Conservation (phyloP, 768 basidiomycete species). For the Tricholomella constricta region DNA sequence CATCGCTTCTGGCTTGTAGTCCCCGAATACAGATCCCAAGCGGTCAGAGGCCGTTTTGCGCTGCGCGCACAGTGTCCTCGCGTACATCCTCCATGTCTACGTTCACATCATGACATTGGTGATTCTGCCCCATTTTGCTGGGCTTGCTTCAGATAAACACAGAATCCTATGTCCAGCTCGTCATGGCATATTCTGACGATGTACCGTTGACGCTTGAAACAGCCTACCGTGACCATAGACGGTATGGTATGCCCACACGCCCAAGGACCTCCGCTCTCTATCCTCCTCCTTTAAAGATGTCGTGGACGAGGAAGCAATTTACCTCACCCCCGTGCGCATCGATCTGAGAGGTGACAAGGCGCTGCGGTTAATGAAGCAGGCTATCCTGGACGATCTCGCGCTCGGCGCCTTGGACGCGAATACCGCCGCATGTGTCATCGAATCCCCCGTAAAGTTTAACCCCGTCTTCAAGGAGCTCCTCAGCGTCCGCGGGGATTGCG, state of each 20-base stretch:
- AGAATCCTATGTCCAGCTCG: slow-evolving; percentile 81
- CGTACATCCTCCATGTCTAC: slow-evolving; percentile 81
- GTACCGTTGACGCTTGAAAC: slow-evolving; percentile 74
- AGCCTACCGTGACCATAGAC: slow-evolving; percentile 28
- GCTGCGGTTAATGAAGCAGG: slow-evolving; percentile 83
- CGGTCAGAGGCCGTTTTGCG: slow-evolving; percentile 63
- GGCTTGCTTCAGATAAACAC: slow-evolving; percentile 75
- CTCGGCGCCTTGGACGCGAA: slow-evolving; percentile 71
- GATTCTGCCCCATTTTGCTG: slow-evolving; percentile 71
- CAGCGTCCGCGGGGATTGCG: slow-evolving; percentile 68
- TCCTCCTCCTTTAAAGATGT: slow-evolving; percentile 82
- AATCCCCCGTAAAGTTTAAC: slow-evolving; percentile 67
- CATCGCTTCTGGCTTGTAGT: slow-evolving; percentile 48
- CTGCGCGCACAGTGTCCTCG: slow-evolving; percentile 75
- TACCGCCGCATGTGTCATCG: slow-evolving; percentile 62
- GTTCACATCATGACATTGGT: too few relatives aligned
- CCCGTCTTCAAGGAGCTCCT: slow-evolving; percentile 70
- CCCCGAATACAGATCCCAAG: slow-evolving; percentile 42
- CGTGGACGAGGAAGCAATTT: slow-evolving; percentile 87
- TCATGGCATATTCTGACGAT: slow-evolving; percentile 94
- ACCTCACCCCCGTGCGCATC: slow-evolving; percentile 84
- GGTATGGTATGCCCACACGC: slow-evolving; percentile 43
- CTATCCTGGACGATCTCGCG: slow-evolving; percentile 89
- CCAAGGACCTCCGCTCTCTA: slow-evolving; percentile 64
- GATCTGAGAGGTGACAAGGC: slow-evolving; percentile 88